Base-by-base conservation (phyloP, 371 early-diverging fungal species). In the Chytridium lagenaria region DNA sequence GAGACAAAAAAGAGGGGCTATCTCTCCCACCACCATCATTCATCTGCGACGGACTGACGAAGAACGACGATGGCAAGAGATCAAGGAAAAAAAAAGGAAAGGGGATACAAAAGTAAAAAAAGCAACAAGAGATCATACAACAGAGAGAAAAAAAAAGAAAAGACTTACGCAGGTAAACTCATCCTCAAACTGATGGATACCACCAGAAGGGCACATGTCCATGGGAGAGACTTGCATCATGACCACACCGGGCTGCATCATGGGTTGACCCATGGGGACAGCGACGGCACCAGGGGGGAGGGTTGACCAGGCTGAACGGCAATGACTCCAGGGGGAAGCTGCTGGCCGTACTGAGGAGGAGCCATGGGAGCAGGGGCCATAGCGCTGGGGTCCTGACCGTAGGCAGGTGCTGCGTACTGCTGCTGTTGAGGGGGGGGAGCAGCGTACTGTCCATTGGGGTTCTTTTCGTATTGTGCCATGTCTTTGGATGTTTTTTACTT, bases 161-260 rank as follows among this genome's bases (percentile, higher is more conserved):
- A 26, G 7, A 52, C 55, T 12, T 26, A 52, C 55, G 26, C 55
- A 52, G 12, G 55, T 52, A 23, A 52, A 52, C 26, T 52, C 55
- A 52, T 52, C 55, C 26, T 52, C 16, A 23, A 15, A 52, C 16
- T 26, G 7, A 23, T 52, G 55, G 5, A 52, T 23, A 22, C 55
- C 55, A 15, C 55, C 55, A n/a, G 7, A 5, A 5, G 55, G 55
- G 55, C 55, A 52, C 55, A 52, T 52, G n/a, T 52, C 55, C 7
- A 7, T 23, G 12, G 55, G 44, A 44, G 12, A 44, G 44, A 44
- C 44, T 19, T 44, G 44, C 44, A 44, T 44, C 44, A 44, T 44
- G 44, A 44, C 19, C 12, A 44, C 44, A 44, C 44, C 44, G 44
- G 44, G 44, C 7, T 7, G 12, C 12, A 7, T 19, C 44, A 44